phyloP scores from a whole-genome alignment of 768 basidiomycete genomes.

The Chiua virens region DNA sequence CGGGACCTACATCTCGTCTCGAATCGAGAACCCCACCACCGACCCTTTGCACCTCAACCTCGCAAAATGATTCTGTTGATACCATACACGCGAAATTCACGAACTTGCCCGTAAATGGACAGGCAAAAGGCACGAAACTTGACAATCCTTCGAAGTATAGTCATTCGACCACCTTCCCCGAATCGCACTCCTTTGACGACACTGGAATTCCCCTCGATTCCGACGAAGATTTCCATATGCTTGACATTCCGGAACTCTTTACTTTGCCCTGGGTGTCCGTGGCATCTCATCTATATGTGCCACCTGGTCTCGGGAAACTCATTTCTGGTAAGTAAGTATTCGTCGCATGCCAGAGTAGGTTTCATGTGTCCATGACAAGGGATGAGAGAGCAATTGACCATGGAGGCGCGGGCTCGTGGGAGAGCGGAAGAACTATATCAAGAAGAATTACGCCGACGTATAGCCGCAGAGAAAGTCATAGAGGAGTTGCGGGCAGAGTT shows the following conservation, averaged over 20 bases:
- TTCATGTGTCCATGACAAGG: constrained; percentile 8
- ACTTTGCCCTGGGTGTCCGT: constrained; percentile 35
- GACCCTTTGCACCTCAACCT: not conserved
- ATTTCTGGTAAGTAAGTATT: constrained; percentile 30
- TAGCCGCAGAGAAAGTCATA: constrained; percentile 29
- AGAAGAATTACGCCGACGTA: constrained; percentile 32
- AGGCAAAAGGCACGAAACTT: not conserved
- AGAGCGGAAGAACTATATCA: constrained; percentile 33
- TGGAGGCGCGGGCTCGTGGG: constrained; percentile 33
- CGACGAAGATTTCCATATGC: constrained; percentile 32
- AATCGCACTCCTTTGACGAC: not conserved
- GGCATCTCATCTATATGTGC: constrained; percentile 32
- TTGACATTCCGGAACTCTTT: constrained; percentile 34
- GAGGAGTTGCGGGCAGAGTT: constrained; percentile 15
- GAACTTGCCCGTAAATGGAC: not conserved
- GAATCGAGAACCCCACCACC: not conserved
- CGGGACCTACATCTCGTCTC: not conserved
- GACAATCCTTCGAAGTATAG: not conserved
- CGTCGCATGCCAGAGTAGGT: not conserved
- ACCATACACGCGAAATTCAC: not conserved
- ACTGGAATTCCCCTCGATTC: not conserved
- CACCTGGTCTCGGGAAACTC: constrained; percentile 35
- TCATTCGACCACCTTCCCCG: not conserved
- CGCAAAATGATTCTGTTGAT: not conserved
- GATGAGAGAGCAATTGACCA: constrained; percentile 36